Conservation (phyloP, 257 asterid genomes). For the Cinchona pubescens region DNA sequence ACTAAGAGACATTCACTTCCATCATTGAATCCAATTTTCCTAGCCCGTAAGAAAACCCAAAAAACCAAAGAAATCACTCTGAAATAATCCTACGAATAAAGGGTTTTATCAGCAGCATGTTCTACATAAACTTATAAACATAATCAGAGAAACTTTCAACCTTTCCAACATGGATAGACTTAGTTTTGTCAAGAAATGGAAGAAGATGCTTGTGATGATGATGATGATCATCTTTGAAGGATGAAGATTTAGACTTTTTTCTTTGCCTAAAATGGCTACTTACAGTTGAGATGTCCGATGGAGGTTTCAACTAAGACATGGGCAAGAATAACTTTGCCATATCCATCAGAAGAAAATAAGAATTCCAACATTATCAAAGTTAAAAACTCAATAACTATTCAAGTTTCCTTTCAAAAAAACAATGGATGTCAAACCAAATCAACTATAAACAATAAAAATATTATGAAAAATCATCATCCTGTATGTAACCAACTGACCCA, state of each 20-base stretch:
- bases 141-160: constrained; percentile 73
- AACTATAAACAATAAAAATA: too few species aligned
- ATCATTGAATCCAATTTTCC: constrained; percentile 80
- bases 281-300: constrained; percentile 45
- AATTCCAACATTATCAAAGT: too few species aligned
- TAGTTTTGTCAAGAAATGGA: constrained; percentile 57
- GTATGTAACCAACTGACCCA: too few species aligned
- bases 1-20: constrained; percentile 58
- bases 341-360: constrained; percentile 23
- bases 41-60: too few species aligned
- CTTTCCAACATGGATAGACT: constrained; percentile 49
- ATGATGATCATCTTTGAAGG: constrained; percentile 18
- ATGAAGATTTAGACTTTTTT: constrained; percentile 25
- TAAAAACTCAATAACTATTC: too few species aligned
- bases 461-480: too few species aligned
- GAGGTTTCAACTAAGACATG: constrained; percentile 47
- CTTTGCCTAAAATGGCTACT: constrained; percentile 48
- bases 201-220: constrained; percentile 32
- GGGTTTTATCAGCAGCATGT: neutral
- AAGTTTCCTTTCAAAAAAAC: too few species aligned
- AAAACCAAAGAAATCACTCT: neutral
- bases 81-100: neutral
- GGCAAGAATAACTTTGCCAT: constrained; percentile 13
- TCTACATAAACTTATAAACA: constrained; percentile 63
- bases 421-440: too few species aligned